Base-by-base conservation (phyloP, 2,329 filamentous ascomycete genomes). In the Fusarium sororula region DNA sequence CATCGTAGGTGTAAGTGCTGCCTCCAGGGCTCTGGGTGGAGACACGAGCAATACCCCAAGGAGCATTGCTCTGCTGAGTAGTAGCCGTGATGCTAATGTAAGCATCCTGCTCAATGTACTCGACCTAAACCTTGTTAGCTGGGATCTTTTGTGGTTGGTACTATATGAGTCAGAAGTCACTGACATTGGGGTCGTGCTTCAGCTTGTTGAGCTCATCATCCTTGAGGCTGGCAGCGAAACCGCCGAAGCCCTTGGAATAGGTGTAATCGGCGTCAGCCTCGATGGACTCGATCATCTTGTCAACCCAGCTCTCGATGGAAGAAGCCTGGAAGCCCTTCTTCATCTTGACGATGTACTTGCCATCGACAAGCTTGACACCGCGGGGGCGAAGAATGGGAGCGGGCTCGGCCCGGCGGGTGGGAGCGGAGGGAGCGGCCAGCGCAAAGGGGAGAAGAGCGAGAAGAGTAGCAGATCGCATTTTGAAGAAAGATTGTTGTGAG, bases 101-200 rank as follows among this genome's bases (percentile, higher is more conserved):
- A 22, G 78, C 79, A 70, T 85, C 83, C 63, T 82, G 81, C 77
- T 85, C 82, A 44, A 85, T 79, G 67, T 83, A 84, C 11, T 81
- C 80, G 55, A 84, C 82, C 77, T 79, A 24, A 12, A n/a, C 8
- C 15, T 12, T n/a, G 32, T 65, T 8, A 69, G 58, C 14, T 17
- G n/a, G 14, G 24, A 13, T 7, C 9, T 7, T 6, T 22, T 55
- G 35, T 41, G 20, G 12, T 2, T 24, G 22, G 7, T 30, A 22
- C n/a, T 6, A 37, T 30, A 11, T 18, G 26, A 18, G 30, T 14
- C 9, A 8, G 12, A 28, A 14, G 12, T 9, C 35, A 74, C 67
- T 57, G n/a, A 79, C 78, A 55, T 78, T 68, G 9, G 79, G 79
- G 63, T 80, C 72, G 22, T 79, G 53, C 53, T 72, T 74, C 22